These are phyloP conservation scores for Colletotrichum graminicola DNA, from an alignment of 2,329 filamentous ascomycete genomes.

Conservation along the genomic window DNA sequence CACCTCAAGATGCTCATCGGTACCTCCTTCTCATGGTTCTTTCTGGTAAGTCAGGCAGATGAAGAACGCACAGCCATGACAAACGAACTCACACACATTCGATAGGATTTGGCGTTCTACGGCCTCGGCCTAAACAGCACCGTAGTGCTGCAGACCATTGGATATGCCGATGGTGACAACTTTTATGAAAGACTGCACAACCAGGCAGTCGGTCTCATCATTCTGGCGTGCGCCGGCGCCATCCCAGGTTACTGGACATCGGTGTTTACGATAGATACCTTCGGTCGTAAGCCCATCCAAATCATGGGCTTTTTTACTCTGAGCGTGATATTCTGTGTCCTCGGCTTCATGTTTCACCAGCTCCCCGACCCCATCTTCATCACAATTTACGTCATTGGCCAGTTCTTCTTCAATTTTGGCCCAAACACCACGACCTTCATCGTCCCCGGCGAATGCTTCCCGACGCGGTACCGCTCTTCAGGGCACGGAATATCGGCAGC, in stretches of 20 bases:
- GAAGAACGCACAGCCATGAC: neutral
- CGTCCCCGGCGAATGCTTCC: constrained; percentile 74
- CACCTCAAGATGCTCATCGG: constrained; percentile 79
- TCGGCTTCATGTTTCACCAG: constrained; percentile 70
- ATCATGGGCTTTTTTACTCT: constrained; percentile 71
- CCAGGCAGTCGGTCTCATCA: constrained; percentile 81
- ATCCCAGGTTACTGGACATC: constrained; percentile 86
- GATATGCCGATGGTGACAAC: constrained; percentile 72
- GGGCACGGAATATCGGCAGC: constrained; percentile 76
- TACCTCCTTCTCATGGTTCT: constrained; percentile 86
- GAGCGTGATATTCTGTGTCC: constrained; percentile 71
- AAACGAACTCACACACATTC: constrained; percentile 41
- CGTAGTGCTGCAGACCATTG: constrained; percentile 78
- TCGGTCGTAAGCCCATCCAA: constrained; percentile 84
- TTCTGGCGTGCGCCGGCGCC: constrained; percentile 81
- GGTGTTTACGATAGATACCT: constrained; percentile 77
- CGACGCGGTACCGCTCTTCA: constrained; percentile 72
- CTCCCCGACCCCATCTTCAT: constrained; percentile 65
- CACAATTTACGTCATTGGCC: constrained; percentile 72
- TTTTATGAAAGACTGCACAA: constrained; percentile 79
- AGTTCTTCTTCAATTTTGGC: constrained; percentile 76
- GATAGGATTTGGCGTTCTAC: constrained; percentile 74
- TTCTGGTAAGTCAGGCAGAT: constrained; percentile 62
- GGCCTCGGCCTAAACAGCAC: constrained; percentile 82
- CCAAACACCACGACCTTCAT: constrained; percentile 77